A percentile compares a stretch with the other conserved stretches of the same genome.
Evolutionary conservation across 1,139 yeast species (phyloP).

Genomic region (Saccharomycopsis hybrid): DNA sequence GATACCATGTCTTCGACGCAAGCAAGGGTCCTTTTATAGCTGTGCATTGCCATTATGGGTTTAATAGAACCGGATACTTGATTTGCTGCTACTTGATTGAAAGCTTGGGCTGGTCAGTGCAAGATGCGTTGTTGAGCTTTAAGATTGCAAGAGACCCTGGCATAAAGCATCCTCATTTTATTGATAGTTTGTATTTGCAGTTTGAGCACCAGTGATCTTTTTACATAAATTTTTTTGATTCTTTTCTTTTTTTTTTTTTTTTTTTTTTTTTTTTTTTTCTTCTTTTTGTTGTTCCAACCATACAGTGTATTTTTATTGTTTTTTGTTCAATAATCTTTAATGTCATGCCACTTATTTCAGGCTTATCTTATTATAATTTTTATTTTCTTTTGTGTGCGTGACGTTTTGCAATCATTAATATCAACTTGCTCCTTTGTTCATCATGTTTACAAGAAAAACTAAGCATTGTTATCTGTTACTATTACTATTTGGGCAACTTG

Average conservation of each 20-base stretch:
- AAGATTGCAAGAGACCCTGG: slow-evolving; percentile 60
- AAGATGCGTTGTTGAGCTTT: slow-evolving; percentile 60
- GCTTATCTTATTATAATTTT: not conserved
- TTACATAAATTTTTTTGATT: too few species aligned
- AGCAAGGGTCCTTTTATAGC: slow-evolving; percentile 32
- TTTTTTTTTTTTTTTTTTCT: not conserved
- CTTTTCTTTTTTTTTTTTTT: not conserved
- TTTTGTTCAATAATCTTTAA: not conserved
- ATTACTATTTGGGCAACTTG: too few species aligned
- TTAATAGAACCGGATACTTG: slow-evolving; percentile 71
- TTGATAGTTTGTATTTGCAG: slow-evolving; percentile 65
- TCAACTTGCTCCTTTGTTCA: too few species aligned
- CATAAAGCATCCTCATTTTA: slow-evolving; percentile 70
- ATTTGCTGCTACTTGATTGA: slow-evolving; percentile 67
- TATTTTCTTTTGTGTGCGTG: not conserved
- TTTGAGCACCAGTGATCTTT: slow-evolving; percentile 33
- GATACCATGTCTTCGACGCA: not conserved
- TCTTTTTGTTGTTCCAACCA: not conserved
- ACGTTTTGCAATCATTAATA: too few species aligned
- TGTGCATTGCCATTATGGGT: slow-evolving; percentile 80
- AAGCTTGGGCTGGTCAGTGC: slow-evolving; percentile 50
- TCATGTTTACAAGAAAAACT: too few species aligned
- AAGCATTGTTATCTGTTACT: too few species aligned
- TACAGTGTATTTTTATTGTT: not conserved
- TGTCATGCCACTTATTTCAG: not conserved